Percentiles rank a stretch among this genome's conserved stretches.
These are phyloP conservation scores for Paraphaeosphaeria sporulosa DNA, from an alignment of 2,329 filamentous ascomycete species.

Conservation along the genomic window DNA sequence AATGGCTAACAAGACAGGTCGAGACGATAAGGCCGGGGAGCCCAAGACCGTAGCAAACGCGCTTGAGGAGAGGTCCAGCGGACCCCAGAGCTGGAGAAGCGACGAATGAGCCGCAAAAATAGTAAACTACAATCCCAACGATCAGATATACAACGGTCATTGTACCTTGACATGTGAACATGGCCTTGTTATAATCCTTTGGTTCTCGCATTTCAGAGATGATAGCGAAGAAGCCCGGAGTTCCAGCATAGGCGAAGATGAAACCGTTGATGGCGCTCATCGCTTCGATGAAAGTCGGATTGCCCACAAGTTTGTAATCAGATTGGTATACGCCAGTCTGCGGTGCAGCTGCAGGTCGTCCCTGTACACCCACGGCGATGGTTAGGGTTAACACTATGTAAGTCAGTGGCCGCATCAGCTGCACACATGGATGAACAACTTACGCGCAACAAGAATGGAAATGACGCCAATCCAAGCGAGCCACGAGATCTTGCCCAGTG, in stretches of 20 bases:
- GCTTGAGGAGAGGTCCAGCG: conserved; percentile 61
- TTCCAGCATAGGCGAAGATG: conserved; percentile 19
- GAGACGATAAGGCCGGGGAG: conserved; percentile 25
- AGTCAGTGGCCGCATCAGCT: conserved; percentile 10
- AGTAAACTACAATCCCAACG: conserved; percentile 71
- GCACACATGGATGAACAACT: neutral
- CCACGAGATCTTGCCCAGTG: conserved; percentile 16
- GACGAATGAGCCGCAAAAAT: conserved; percentile 67
- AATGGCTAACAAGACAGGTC: conserved; percentile 13
- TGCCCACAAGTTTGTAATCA: conserved; percentile 17
- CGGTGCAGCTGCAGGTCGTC: conserved; percentile 27
- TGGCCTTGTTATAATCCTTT: conserved; percentile 64
- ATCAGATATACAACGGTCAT: conserved; percentile 68
- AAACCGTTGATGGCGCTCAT: conserved; percentile 17
- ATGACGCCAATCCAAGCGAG: conserved; percentile 22
- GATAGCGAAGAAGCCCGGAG: conserved; percentile 55
- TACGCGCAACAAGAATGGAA: conserved; percentile 8
- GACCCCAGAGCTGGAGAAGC: conserved; percentile 70
- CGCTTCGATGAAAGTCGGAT: conserved; percentile 15
- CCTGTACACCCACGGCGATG: conserved; percentile 25
- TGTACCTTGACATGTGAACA: conserved; percentile 65
- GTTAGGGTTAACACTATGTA: conserved; percentile 25
- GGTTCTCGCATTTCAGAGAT: conserved; percentile 69
- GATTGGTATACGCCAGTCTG: conserved; percentile 17
- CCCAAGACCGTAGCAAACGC: conserved; percentile 71